A percentile compares a stretch with the other conserved stretches of the same genome.
These are phyloP conservation scores for Arabidopsis suecica DNA, from an alignment of 345 rosid genomes.

Conservation along the genomic window DNA sequence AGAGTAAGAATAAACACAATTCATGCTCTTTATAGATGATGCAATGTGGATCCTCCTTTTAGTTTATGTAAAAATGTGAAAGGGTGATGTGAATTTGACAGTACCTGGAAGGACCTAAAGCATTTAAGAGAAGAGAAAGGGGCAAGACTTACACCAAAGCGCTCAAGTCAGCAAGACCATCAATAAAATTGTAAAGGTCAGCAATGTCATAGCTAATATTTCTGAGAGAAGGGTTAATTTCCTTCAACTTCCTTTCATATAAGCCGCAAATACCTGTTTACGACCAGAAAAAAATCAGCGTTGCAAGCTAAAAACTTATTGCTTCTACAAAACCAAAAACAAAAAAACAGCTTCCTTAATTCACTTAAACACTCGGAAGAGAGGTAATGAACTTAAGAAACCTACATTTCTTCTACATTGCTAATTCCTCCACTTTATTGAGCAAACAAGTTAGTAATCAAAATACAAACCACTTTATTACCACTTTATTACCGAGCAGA, in stretches of 20 bases:
- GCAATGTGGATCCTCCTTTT: background rate
- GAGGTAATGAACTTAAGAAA: background rate
- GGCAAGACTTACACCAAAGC: conserved; percentile 74
- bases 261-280: conserved; percentile 74
- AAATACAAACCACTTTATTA: background rate
- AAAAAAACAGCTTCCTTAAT: conserved; percentile 2
- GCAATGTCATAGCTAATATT: conserved; percentile 75
- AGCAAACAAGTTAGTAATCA: background rate
- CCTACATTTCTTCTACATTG: conserved; percentile 7
- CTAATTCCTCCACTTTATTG: background rate
- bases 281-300: conserved; percentile 13
- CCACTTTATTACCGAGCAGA: background rate
- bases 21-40: background rate
- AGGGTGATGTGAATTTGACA: background rate
- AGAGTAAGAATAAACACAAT: background rate
- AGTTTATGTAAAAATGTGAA: conserved; percentile 9
- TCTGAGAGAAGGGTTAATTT: conserved; percentile 73
- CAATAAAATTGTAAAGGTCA: conserved; percentile 86
- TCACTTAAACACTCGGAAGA: background rate
- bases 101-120: background rate
- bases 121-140: conserved; percentile 28
- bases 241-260: conserved; percentile 86
- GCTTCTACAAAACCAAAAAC: background rate
- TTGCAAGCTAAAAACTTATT: background rate
- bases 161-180: conserved; percentile 90